A percentile compares a stretch with the other conserved stretches of the same genome.
Evolutionary conservation across 2,329 filamentous ascomycete species (phyloP).

Genomic region (Trichoderma gracile): DNA sequence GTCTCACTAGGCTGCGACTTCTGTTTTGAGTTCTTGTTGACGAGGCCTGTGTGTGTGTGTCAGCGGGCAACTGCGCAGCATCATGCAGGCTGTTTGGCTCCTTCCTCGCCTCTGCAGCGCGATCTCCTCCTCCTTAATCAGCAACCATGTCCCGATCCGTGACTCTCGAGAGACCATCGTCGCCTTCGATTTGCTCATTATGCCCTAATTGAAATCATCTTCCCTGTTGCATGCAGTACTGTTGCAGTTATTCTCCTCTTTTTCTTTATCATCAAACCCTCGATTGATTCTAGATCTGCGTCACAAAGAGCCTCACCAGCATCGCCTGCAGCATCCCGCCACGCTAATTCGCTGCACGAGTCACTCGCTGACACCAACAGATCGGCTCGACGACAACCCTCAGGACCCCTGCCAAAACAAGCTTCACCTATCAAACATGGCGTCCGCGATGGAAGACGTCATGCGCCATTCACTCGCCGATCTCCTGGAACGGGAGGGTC

Average conservation of each 20-base stretch:
- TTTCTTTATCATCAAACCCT: not conserved
- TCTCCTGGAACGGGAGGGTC: constrained; percentile 16
- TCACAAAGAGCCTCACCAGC: not conserved
- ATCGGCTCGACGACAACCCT: not conserved
- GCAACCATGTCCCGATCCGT: not conserved
- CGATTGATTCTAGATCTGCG: not conserved
- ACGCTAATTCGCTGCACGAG: constrained; percentile 4
- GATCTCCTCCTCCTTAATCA: not conserved
- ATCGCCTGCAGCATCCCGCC: not conserved
- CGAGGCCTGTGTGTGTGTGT: not conserved
- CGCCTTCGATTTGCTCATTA: not conserved
- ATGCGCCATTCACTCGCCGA: constrained; percentile 15
- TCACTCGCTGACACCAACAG: constrained; percentile 8
- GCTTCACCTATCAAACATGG: constrained; percentile 1
- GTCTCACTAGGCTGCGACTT: not conserved
- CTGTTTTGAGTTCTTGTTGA: not conserved
- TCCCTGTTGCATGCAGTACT: not conserved
- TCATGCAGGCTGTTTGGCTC: not conserved
- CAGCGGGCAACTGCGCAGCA: constrained; percentile 4
- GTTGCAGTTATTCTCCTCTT: not conserved
- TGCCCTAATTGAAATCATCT: not conserved
- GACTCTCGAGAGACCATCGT: not conserved
- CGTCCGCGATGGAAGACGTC: constrained; percentile 20
- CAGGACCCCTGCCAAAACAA: not conserved
- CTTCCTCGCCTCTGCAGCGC: not conserved